Evolutionary conservation across 495 filamentous ascomycete genomes (phyloP), one percentile per base, ranked within the genome.

Genomic region (Tuber calosporum): DNA sequence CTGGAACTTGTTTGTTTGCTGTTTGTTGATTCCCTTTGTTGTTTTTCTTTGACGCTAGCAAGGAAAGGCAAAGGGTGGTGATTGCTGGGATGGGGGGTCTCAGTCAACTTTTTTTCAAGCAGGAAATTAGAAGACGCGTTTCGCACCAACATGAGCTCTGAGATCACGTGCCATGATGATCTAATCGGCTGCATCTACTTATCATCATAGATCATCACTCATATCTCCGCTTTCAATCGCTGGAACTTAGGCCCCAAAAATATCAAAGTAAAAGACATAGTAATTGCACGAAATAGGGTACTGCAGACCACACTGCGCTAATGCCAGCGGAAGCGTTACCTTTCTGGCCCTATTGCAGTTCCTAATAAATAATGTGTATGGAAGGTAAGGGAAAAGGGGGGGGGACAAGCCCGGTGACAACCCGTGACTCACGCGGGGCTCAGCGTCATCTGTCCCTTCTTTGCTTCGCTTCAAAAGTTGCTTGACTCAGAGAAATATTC

Each of bases 161-260:
- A 34, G 26, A 62, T 62, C 53, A 62, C 53, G 53, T 62, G 53
- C 0, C 26, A 62, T 6, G 53, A 34, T 62, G 53, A 62, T 62
- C 26, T 62, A 62, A 62, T 34, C 53, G 17, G 0, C n/a, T 6
- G 2, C 26, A 43, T 42, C 42, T 40, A 73, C 74, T 70, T 73
- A 71, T 68, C 74, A 11, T 78, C 74, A 78, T 68, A 70, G 62
- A 39, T 69, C 11, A 77, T 78, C 74, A 77, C 76, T 73, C 76
- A 77, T 69, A 38, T 39, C 38, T 20, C 34, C 9, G 1, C 38
- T n/a, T 22, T 22, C 3, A 20, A 34, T 22, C 22, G 9, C 8
- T 39, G 34, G 22, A 69, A 42, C 67, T n/a, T n/a, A n/a, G n/a
- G n/a, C n/a, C n/a, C n/a, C n/a, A 19, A 1, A 11, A 6, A 19